Evolutionary conservation across 306 rosid species (phyloP).

Genomic region (Fagus sylvatica): DNA sequence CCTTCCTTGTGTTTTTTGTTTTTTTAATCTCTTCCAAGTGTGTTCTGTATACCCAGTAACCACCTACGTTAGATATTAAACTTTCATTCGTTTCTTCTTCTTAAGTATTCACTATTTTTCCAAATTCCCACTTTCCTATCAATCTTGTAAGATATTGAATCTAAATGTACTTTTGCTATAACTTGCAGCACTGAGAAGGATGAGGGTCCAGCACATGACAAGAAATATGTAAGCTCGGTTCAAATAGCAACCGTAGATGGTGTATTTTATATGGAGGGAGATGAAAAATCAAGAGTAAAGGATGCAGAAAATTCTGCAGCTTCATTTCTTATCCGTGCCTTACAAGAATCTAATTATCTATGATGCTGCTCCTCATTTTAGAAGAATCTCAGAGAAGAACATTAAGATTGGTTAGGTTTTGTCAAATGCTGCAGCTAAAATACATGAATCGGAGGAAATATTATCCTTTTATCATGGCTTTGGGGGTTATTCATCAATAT

Average conservation of each 20-base stretch:
- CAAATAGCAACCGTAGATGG: slow-evolving; percentile 32
- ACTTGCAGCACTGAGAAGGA: slow-evolving; percentile 51
- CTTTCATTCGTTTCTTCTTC: background rate
- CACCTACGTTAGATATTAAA: background rate
- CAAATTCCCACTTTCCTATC: background rate
- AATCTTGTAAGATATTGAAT: background rate
- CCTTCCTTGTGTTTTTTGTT: background rate
- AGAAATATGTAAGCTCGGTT: slow-evolving; percentile 46
- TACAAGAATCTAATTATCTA: slow-evolving; percentile 35
- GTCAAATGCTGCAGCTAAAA: background rate
- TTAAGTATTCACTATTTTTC: background rate
- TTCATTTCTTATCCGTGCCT: slow-evolving; percentile 54
- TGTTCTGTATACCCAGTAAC: background rate
- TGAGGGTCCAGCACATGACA: slow-evolving; percentile 61
- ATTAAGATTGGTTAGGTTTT: background rate
- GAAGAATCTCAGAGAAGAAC: background rate
- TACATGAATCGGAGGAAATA: too few relatives aligned
- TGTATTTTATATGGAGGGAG: slow-evolving; percentile 34
- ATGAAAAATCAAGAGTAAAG: slow-evolving; percentile 40
- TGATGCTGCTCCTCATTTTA: slow-evolving; percentile 15
- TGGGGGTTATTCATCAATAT: too few relatives aligned
- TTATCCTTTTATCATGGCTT: too few relatives aligned
- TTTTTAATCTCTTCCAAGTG: background rate
- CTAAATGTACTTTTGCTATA: slow-evolving; percentile 9
- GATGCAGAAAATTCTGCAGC: slow-evolving; percentile 77